These are phyloP conservation scores for Juglanconis sp. DNA, from an alignment of 2,329 filamentous ascomycete species.

Conservation along the genomic window DNA sequence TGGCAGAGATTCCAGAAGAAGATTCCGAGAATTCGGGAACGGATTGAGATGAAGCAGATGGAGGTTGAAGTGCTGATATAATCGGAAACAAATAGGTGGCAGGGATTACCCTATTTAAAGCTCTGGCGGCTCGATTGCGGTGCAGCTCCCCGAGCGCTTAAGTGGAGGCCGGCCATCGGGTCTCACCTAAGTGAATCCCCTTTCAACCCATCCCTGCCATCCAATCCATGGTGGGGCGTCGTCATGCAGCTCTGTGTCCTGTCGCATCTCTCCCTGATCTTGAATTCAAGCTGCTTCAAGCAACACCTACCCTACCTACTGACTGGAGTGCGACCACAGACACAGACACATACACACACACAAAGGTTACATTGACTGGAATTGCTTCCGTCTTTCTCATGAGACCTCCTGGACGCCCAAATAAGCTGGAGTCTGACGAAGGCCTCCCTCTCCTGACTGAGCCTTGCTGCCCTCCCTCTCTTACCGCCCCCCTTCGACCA, in stretches of 20 bases:
- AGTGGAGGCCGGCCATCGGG: background rate
- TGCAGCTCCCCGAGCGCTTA: background rate
- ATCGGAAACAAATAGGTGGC: background rate
- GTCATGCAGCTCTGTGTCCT: constrained; percentile 4
- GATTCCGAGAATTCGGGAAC: too few relatives aligned
- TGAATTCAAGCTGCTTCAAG: background rate
- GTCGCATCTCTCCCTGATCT: background rate
- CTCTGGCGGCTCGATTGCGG: background rate
- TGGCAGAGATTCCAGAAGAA: too few relatives aligned
- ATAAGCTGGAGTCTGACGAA: background rate
- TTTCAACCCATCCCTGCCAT: background rate
- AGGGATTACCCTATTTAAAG: background rate
- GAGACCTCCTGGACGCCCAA: background rate
- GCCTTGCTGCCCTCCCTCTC: background rate
- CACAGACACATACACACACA: background rate
- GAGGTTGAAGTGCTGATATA: background rate
- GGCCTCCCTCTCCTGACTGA: background rate
- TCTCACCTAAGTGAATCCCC: background rate
- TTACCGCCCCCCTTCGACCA: background rate
- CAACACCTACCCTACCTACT: background rate
- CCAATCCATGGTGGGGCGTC: background rate
- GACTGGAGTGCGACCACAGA: background rate
- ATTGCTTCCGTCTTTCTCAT: background rate
- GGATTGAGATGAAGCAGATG: background rate
- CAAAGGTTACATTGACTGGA: background rate